These are phyloP conservation scores for Russula dissimulans DNA, from an alignment of 768 basidiomycete genomes.

Conservation along the genomic window DNA sequence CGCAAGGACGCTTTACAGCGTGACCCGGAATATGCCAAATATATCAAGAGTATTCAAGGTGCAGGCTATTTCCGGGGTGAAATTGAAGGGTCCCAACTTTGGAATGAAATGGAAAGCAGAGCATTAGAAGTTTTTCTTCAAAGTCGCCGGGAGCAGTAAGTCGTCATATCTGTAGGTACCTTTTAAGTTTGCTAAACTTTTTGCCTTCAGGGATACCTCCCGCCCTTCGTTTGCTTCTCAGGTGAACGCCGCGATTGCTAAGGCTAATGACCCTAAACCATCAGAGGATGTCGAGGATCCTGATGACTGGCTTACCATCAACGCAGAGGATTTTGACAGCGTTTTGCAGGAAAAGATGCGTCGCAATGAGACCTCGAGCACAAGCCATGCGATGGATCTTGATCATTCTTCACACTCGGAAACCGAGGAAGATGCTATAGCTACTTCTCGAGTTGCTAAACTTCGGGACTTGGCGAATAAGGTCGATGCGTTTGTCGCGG, in stretches of 20 bases:
- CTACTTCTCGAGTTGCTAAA: slow-evolving; percentile 56
- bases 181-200: neutral
- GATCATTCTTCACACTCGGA: slow-evolving; percentile 28
- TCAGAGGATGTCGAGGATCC: slow-evolving; percentile 47
- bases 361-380: slow-evolving; percentile 14
- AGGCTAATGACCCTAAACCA: slow-evolving; percentile 27
- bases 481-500: slow-evolving; percentile 86
- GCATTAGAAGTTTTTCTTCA: slow-evolving; percentile 61
- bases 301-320: slow-evolving; percentile 83
- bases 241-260: slow-evolving; percentile 55
- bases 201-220: slow-evolving; percentile 38
- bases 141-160: slow-evolving; percentile 59
- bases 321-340: slow-evolving; percentile 65
- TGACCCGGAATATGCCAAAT: slow-evolving; percentile 59
- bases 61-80: slow-evolving; percentile 75
- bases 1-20: slow-evolving; percentile 58
- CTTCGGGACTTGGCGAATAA: slow-evolving; percentile 72
- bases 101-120: slow-evolving; percentile 63
- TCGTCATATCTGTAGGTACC: slow-evolving; percentile 8
- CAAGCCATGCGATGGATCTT: slow-evolving; percentile 41
- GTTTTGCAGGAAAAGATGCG: slow-evolving; percentile 43
- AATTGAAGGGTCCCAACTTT: slow-evolving; percentile 63
- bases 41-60: slow-evolving; percentile 53
- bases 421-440: slow-evolving; percentile 40
- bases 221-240: slow-evolving; percentile 69